phyloP scores from a whole-genome alignment of 768 basidiomycete genomes.

The Russula griseocarnosa region DNA sequence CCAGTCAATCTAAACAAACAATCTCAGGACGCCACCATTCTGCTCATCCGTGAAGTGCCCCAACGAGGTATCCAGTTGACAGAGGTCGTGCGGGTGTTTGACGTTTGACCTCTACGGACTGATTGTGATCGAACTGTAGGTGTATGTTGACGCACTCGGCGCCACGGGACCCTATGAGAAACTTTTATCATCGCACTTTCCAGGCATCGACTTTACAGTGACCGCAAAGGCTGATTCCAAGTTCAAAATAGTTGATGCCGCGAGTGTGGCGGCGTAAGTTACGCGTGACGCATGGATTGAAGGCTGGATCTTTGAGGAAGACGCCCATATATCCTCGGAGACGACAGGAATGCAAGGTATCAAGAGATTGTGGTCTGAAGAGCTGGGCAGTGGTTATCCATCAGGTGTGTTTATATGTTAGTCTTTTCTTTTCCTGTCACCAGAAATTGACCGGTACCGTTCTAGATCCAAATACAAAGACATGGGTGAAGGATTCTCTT shows the following conservation, averaged over 20 bases:
- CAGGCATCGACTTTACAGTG: slow-evolving; percentile 83
- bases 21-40: slow-evolving; percentile 85
- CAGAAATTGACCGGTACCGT: not conserved
- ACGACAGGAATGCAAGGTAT: not conserved
- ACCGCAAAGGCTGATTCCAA: slow-evolving; percentile 91
- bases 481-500: slow-evolving; percentile 71
- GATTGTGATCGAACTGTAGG: slow-evolving; percentile 40
- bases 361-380: slow-evolving; percentile 34
- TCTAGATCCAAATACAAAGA: slow-evolving; percentile 86
- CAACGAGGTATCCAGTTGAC: slow-evolving; percentile 73
- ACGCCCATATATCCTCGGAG: slow-evolving; percentile 23
- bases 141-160: slow-evolving; percentile 94
- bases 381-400: slow-evolving; percentile 86
- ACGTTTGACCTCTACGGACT: not conserved
- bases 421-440: not conserved
- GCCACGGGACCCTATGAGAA: slow-evolving; percentile 80
- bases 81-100: slow-evolving; percentile 54
- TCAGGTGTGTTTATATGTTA: slow-evolving; percentile 49
- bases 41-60: slow-evolving; percentile 83
- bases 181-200: slow-evolving; percentile 77
- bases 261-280: slow-evolving; percentile 97
- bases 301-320: slow-evolving; percentile 78
- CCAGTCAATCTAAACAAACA: slow-evolving; percentile 86
- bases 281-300: slow-evolving; percentile 90
- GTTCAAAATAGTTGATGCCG: slow-evolving; percentile 95